Conservation (phyloP, 805 yeast genomes). For the Cyberlindnera xishuangbannaensis region DNA sequence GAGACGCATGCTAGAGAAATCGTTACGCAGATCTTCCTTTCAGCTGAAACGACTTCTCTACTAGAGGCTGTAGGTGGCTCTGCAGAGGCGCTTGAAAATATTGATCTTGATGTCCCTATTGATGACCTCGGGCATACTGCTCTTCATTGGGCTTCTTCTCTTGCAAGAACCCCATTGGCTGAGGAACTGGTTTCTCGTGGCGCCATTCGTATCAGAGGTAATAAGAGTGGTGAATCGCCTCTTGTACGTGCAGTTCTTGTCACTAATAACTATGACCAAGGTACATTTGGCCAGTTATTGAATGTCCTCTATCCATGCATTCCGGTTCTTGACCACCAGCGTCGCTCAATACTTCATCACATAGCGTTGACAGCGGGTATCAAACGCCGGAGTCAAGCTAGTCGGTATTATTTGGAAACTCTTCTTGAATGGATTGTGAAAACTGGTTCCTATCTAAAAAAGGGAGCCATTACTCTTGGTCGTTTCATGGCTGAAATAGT, state of each 20-base stretch:
- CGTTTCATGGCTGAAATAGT: conserved; percentile 64
- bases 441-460: conserved; percentile 40
- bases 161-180: conserved; percentile 72
- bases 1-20: conserved; percentile 38
- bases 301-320: conserved; percentile 73
- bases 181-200: conserved; percentile 61
- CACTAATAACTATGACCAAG: conserved; percentile 75
- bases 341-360: conserved; percentile 82
- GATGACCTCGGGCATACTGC: conserved; percentile 94
- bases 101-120: conserved; percentile 76
- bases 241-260: conserved; percentile 78
- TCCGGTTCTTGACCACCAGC: conserved; percentile 56
- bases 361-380: conserved; percentile 76
- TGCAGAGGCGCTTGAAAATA: conserved; percentile 24
- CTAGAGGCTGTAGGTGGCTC: conserved; percentile 27
- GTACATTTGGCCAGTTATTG: conserved; percentile 65
- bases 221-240: conserved; percentile 83
- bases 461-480: conserved; percentile 43
- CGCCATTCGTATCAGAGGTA: conserved; percentile 67
- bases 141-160: conserved; percentile 92
- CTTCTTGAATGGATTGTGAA: conserved; percentile 73
- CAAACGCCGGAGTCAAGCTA: conserved; percentile 65
- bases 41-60: conserved; percentile 30
- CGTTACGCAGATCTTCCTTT: conserved; percentile 46
- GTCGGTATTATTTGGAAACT: conserved; percentile 66